These are phyloP conservation scores for Umbelopsis sp. DNA, from an alignment of 192 early-diverging fungal species.

Conservation along the genomic window DNA sequence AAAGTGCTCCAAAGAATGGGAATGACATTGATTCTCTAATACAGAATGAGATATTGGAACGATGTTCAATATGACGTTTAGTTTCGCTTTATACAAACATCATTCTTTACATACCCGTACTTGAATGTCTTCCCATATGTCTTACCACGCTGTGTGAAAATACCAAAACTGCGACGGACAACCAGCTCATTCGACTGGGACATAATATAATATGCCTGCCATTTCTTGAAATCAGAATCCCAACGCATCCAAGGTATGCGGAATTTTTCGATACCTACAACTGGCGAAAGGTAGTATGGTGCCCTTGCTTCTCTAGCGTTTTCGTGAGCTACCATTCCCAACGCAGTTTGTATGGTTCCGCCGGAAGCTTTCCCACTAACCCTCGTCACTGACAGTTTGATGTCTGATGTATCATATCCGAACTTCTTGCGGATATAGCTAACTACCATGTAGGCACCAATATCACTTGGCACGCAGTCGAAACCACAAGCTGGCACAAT, in stretches of 20 bases:
- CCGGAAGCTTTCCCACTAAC: constrained; percentile 62
- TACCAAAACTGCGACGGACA: constrained; percentile 63
- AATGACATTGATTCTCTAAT: constrained; percentile 61
- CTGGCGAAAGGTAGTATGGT: constrained; percentile 29
- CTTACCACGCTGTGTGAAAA: constrained; percentile 42
- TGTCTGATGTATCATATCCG: constrained; percentile 52
- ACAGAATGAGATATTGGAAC: no score
- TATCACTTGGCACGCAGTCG: constrained; percentile 89
- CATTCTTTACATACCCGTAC: constrained; percentile 28
- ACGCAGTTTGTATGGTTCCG: constrained; percentile 60
- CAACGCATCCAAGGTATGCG: constrained; percentile 41
- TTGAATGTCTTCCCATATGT: constrained; percentile 48
- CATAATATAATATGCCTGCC: constrained; percentile 71
- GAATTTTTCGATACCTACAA: constrained; percentile 37
- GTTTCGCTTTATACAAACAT: no score
- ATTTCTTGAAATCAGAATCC: constrained; percentile 55
- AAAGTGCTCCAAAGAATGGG: constrained; percentile 38
- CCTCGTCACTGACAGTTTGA: constrained; percentile 61
- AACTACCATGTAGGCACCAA: constrained; percentile 77
- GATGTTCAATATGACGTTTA: no score
- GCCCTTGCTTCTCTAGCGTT: neutral
- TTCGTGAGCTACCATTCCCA: constrained; percentile 32
- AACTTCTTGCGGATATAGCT: constrained; percentile 52
- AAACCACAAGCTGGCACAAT: constrained; percentile 87
- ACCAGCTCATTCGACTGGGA: constrained; percentile 60